Evolutionary conservation across 129 eudicot species (phyloP), one percentile per base, ranked within the genome.

Genomic region (Scalesia atractyloides): DNA sequence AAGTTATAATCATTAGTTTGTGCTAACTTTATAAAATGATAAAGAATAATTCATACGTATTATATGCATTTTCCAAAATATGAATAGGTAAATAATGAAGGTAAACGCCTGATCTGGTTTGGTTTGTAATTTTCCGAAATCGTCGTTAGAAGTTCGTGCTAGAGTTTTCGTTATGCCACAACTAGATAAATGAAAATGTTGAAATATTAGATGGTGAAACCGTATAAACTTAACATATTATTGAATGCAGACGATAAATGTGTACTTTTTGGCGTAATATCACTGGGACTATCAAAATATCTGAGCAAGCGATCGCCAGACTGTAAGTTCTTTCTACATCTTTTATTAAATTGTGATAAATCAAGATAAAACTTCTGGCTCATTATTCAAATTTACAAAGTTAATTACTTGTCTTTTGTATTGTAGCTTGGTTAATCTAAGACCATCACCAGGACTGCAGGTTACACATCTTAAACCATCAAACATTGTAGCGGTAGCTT

Each of bases 181-280:
- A 22, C 18, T 59, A 59, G 64, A 26, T 26, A 24, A 58, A 59
- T 14, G 39, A 24, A 58, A 22, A 3, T 58, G 7, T 10, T 58
- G 39, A 22, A 22, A 57, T 24, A 57, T 10, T 9, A 57, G 63
- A 57, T 19, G 36, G 7, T 53, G 59, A 54, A 54, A 56, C 19
- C 34, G 36, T 57, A 12, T 58, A 22, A 12, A 58, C 9, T 0
- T 62, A 7, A 49, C 61, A 68, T 61, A 68, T 37, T 49, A 49
- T 39, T 68, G 54, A 60, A 51, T 83, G 88, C 88, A 92, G 98
- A 92, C 98, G 0, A 87, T 92, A 17, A 92, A 92, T 72, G 98
- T 61, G 96, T 92, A 13, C 86, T 92, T 22, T 81, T 88, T 71
- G 97, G 93, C 34, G 82, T 92, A 16, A 80, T 92, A 69, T 89